phyloP scores from a whole-genome alignment of 2,329 filamentous ascomycete species.

The Paecilomyces fulvus region DNA sequence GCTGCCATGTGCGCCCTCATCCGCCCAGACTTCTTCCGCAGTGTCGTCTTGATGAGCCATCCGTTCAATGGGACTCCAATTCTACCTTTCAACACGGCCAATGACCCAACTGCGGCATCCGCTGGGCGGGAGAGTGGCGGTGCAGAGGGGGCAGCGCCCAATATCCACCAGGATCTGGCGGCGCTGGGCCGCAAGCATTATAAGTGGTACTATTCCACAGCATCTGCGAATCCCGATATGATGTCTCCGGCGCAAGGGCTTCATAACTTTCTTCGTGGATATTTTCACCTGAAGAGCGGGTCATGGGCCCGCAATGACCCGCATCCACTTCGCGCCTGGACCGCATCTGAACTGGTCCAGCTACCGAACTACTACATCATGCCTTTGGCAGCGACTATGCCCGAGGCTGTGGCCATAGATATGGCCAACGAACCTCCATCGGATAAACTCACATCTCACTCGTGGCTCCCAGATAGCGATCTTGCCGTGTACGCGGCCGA shows the following conservation, averaged over 20 bases:
- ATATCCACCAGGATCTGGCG: constrained; percentile 51
- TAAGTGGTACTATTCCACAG: constrained; percentile 49
- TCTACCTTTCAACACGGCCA: constrained; percentile 42
- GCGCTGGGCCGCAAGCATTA: constrained; percentile 57
- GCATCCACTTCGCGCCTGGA: constrained; percentile 47
- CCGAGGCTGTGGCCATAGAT: constrained; percentile 45
- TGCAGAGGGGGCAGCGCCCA: constrained; percentile 16
- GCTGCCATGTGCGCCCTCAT: constrained; percentile 53
- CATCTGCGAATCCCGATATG: constrained; percentile 29
- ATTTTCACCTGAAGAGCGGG: constrained; percentile 60
- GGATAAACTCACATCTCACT: constrained; percentile 29
- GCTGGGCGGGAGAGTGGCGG: constrained; percentile 4
- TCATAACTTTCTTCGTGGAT: constrained; percentile 54
- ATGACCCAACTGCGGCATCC: constrained; percentile 8
- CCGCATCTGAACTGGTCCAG: constrained; percentile 47
- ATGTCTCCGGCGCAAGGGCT: constrained; percentile 35
- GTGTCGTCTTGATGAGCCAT: constrained; percentile 56
- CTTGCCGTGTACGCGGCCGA: constrained; percentile 53
- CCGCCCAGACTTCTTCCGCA: constrained; percentile 56
- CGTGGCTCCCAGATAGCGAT: constrained; percentile 53
- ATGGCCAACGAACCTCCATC: constrained; percentile 43
- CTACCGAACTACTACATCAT: constrained; percentile 65
- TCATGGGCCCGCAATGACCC: constrained; percentile 51
- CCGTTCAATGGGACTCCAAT: constrained; percentile 49
- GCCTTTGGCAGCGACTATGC: constrained; percentile 51